Evolutionary conservation across 2,329 filamentous ascomycete genomes (phyloP).

Genomic region (Phialemoniopsis sp.): DNA sequence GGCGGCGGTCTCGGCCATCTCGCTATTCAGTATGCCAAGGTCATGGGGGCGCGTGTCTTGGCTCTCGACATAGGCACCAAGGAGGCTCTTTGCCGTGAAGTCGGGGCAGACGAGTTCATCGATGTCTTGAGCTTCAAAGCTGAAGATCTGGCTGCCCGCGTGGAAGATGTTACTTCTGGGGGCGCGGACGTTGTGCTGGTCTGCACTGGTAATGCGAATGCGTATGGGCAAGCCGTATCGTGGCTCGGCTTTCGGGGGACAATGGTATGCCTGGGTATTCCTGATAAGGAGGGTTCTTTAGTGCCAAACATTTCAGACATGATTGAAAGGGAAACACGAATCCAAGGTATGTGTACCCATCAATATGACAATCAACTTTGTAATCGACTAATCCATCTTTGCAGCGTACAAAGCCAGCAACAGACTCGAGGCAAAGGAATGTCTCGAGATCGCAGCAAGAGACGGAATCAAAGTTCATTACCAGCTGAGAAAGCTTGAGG

Average conservation of each 20-base stretch:
- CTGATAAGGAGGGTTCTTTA: constrained; percentile 16
- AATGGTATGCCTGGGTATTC: constrained; percentile 63
- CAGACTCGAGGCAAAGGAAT: too few species aligned
- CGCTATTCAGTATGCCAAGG: constrained; percentile 83
- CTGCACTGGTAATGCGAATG: constrained; percentile 58
- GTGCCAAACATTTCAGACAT: too few species aligned
- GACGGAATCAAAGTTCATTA: too few species aligned
- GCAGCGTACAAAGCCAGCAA: too few species aligned
- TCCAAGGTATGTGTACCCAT: too few species aligned
- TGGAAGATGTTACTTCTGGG: constrained; percentile 54
- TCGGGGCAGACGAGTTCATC: constrained; percentile 55
- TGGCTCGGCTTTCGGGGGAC: constrained; percentile 60
- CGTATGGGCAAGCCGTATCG: constrained; percentile 61
- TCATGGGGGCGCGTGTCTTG: constrained; percentile 79
- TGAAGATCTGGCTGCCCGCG: constrained; percentile 59
- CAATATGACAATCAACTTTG: too few species aligned
- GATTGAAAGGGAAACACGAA: too few species aligned
- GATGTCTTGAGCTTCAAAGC: constrained; percentile 55
- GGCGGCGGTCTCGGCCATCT: constrained; percentile 69
- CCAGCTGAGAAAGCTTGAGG: too few species aligned
- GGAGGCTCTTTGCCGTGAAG: constrained; percentile 18
- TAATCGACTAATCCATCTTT: too few species aligned
- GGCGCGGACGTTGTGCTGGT: constrained; percentile 64
- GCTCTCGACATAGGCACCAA: constrained; percentile 88
- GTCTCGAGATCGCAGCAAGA: too few species aligned